Base-by-base conservation (phyloP, 2,329 filamentous ascomycete genomes). In the Eutypella sp. region DNA sequence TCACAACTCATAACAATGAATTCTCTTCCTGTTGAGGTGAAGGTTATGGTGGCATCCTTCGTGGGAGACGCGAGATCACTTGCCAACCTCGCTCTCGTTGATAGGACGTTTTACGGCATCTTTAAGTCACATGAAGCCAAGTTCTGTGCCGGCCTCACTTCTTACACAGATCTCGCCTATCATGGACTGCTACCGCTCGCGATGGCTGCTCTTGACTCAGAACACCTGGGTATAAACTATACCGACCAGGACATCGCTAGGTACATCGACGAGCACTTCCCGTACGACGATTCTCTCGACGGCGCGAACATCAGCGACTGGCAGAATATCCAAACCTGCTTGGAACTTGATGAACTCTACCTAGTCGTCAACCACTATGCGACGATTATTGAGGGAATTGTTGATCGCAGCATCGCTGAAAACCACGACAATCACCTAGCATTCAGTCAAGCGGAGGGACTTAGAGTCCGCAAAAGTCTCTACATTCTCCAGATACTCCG, bases 401-500 rank as follows among this genome's bases (percentile, higher is more conserved):
- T 36, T 1, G 19, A 15, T 2, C 18, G 18, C 24, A 44, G 46
- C 13, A 4, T 25, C 5, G 22, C 36, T 11, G 36, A 3, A 5
- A 5, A 7, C 18, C 3, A 2, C 9, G 10, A 5, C 2, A 15
- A 22, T 10, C 7, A 8, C 16, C 20, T 19, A 15, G 9, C 5
- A 6, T 16, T 19, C 36, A 38, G 15, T 15, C 20, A 18, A 10
- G 4, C 36, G 3, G 36, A 38, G 16, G 19, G 18, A 13, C 9
- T 19, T 5, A 40, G 47, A 4, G 44, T 49, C 24, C 19, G 31
- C 13, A 44, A 19, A 20, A 29, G 41, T 2, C 24, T 49, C 1
- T 46, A 46, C 24, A 31, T 46, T 27, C 20, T 33, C 18, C 25
- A 49, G 16, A n/a, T 49, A 11, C 23, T 24, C 11, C 27, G 22